Base-by-base conservation (phyloP, 139 green algal genomes). In the Diplosphaera chodatii region DNA sequence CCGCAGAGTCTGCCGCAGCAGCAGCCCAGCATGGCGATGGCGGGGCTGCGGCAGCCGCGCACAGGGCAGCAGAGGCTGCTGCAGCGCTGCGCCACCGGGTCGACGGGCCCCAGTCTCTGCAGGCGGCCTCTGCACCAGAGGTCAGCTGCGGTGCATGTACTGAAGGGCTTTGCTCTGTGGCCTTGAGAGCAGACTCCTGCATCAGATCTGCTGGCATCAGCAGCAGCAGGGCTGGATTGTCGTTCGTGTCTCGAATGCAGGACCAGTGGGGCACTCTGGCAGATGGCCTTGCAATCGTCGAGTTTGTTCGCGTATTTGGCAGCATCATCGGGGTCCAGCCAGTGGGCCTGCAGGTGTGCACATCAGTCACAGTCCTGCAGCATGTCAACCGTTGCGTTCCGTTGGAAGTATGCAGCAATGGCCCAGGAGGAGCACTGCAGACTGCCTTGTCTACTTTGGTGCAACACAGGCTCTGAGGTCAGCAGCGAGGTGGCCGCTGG, bases 271-370 rank as follows among this genome's bases (percentile, higher is more conserved):
- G 15, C 30, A 30, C 31, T 13, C 64, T 73, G 64, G 67, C 69
- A n/a, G 48, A 74, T 22, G 73, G 63, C 4, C 63, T 81, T 28
- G 63, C 71, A 15, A 64, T 82, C 4, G 75, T 80, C 20, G 83
- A 88, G 55, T 88, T 88, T 48, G 55, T 88, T 23, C 28, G 40
- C 23, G 56, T 80, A 22, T 88, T 84, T 63, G 80, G 77, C 20
- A 69, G 40, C 28, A 34, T 77, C 0, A 85, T 78, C 69, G 77
- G 83, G 33, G 68, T 69, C 21, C 29, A 56, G 6, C 32, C 63
- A 23, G 62, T 81, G 40, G 33, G 28, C 67, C 69, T 79, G 56
- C 23, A 27, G 3, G 37, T 48, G 48, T 5, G 28, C 13, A 10
- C 41, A 64, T 48, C 48, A 48, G n/a, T n/a, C n/a, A 48, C 27